Base-by-base conservation (phyloP, 2,329 filamentous ascomycete genomes). In the Colletotrichum phormii region DNA sequence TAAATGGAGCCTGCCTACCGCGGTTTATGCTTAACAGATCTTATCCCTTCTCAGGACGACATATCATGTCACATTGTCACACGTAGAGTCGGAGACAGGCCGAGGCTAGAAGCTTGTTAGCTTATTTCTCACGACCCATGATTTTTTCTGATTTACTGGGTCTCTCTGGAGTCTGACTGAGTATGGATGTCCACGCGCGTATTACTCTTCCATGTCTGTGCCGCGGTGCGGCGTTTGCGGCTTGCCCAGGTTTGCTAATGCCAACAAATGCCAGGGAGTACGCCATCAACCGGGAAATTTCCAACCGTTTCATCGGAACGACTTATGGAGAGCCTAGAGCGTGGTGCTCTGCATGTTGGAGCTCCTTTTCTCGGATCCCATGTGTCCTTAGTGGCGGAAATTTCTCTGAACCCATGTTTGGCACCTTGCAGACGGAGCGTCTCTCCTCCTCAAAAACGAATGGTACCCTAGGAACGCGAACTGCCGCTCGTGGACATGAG, bases 21-120 rank as follows among this genome's bases (percentile, higher is more conserved):
- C 24, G 58, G 54, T 64, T 71, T 71, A 71, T 71, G 68, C 68
- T 71, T 71, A 71, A 71, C 68, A 67, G 63, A 71, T 71, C 68
- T 55, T 67, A 37, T 62, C 55, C 42, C 68, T 67, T 37, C 53
- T 57, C 55, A 64, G 58, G 29, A 54, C 26, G 42, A 66, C 55
- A 55, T 24, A 26, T 49, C 59, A 49, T 49, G 42, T 49, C 18
- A 49, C 42, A n/a, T 49, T 49, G 42, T 49, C 18, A 49, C 42
- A 49, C 42, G 42, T 49, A 49, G 37, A 13, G 22, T 54, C 70
- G 70, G 70, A 69, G 29, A 60, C 26, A 54, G 70, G 59, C 70
- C 70, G 65, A 72, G 26, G 24, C 68, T 67, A 54, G 65, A 68
- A 69, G 59, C 46, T 59, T 64, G 29, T 46, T 69, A 35, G 51